Base-by-base conservation (phyloP, 208 protist genomes). In the Lotmaria passim region DNA sequence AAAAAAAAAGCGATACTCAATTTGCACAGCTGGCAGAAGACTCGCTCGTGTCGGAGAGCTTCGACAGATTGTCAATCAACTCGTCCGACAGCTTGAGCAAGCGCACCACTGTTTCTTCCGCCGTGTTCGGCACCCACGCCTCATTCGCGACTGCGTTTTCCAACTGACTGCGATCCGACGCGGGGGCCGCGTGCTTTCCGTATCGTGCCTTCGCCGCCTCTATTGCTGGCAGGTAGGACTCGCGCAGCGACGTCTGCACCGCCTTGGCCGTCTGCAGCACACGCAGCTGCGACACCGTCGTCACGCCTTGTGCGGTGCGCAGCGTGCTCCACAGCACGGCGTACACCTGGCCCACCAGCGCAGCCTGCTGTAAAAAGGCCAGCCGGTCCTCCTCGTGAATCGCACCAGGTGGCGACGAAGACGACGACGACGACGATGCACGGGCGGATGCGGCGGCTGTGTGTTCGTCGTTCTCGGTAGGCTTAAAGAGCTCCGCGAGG, bases 241-340 rank as follows among this genome's bases (percentile, higher is more conserved):
- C 46, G 17, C 64, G 66, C 52, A 92, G 44, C 21, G 73, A 43
- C 11, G 6, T 57, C 59, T 90, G 87, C 50, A 93, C 31, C 39
- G 28, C 41, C 51, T 71, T 64, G 2, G 80, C 84, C 36, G 81
- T 74, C 19, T 78, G 66, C 53, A 73, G 36, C 47, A 88, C 50
- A 7, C 60, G 46, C 77, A 90, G 64, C 72, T 90, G 81, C 60
- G 33, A 51, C 68, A 82, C 73, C 31, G 65, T 69, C 44, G 58
- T 24, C 23, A 78, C 81, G 14, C 87, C 87, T 8, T 83, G 68
- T 6, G 68, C 50, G n/a, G 79, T 80, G 39, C 80, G 79, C 39
- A 93, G 60, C 61, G 86, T 73, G 44, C 82, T 75, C 82, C 81
- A 91, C 28, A 93, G 77, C 57, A 83, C 85, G 12, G 81, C 81